Percentiles rank a stretch among this genome's conserved stretches.
phyloP scores from a whole-genome alignment of 2,329 filamentous ascomycete species.

The Monosporascus sp. region DNA sequence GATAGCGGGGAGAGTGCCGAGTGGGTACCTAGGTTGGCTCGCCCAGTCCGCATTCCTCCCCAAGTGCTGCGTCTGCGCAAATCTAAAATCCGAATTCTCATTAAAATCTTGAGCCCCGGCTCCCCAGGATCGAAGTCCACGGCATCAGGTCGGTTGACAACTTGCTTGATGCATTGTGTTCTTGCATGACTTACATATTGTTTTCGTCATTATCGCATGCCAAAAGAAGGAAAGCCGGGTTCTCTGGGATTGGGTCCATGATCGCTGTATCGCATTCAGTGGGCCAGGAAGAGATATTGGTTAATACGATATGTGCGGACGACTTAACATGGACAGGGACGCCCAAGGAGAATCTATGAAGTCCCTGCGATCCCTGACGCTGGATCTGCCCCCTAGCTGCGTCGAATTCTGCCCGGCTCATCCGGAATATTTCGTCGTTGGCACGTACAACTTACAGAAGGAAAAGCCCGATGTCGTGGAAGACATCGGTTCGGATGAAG shows the following conservation, averaged over 20 bases:
- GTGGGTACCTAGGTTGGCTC: not conserved
- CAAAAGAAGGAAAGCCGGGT: too few species aligned
- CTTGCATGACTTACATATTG: not conserved
- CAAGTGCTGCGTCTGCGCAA: not conserved
- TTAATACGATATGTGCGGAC: not conserved
- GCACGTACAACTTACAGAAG: constrained; percentile 74
- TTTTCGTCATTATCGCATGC: not conserved
- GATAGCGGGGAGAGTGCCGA: not conserved
- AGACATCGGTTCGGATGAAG: constrained; percentile 12
- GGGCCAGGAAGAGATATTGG: not conserved
- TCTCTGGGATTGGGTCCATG: too few species aligned
- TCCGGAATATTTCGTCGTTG: constrained; percentile 66
- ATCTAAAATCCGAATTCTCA: not conserved
- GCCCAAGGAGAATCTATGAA: constrained; percentile 21
- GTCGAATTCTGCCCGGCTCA: constrained; percentile 64
- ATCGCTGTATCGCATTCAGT: too few species aligned
- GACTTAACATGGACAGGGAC: constrained; percentile 5
- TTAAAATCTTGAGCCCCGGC: not conserved
- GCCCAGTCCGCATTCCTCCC: not conserved
- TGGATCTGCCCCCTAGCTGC: constrained; percentile 70
- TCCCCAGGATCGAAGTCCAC: too few species aligned
- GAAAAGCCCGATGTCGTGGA: constrained; percentile 23
- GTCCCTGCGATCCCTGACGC: constrained; percentile 42
- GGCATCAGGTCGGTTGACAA: too few species aligned
- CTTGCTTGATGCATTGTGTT: not conserved